Base-by-base conservation (phyloP, 345 rosid species). In the Balakata baccata region DNA sequence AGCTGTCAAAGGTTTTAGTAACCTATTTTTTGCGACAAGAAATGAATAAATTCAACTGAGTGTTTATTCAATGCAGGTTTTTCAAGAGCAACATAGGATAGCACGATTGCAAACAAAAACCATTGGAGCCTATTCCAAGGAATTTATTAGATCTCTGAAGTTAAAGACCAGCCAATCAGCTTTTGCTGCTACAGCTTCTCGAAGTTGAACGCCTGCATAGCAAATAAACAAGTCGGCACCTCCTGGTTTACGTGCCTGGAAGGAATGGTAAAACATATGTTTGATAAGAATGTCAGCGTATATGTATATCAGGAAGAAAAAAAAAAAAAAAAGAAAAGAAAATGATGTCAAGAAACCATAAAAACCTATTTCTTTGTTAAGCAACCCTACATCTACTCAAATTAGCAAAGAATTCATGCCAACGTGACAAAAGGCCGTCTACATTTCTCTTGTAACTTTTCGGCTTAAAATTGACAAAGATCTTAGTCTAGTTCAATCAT, bases 141-240 rank as follows among this genome's bases (percentile, higher is more conserved):
- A 78, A 78, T 76, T 87, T 34, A 89, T 85, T 75, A 95, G 77
- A 66, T 89, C 83, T 57, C 72, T 73, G 69, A 95, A 92, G 75
- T 78, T 75, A 62, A 89, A 83, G 67, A 92, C 87, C 80, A 91
- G 81, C 99, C 99, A 95, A 84, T 92, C 94, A 70, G 99, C 97
- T 76, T 92, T 85, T 13, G 82, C 89, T 18, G 98, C 98, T 64
- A 92, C 98, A 10, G 91, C 81, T 57, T 87, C 96, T 62, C 98
- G 91, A 68, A 81, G 90, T 76, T 91, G 94, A 71, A 92, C 97
- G 43, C 97, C 98, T 0, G 80, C 98, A 22, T 91, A 95, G 84
- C 99, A 92, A 62, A 95, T 78, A 82, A 89, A 95, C 81, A 95
- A 45, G 71, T 89, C 94, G 0, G 97, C 97, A 8, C 98, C 97